Base-by-base conservation (phyloP, 228 moss, liverwort and hornwort species). In the Sphagnum magellanicum region DNA sequence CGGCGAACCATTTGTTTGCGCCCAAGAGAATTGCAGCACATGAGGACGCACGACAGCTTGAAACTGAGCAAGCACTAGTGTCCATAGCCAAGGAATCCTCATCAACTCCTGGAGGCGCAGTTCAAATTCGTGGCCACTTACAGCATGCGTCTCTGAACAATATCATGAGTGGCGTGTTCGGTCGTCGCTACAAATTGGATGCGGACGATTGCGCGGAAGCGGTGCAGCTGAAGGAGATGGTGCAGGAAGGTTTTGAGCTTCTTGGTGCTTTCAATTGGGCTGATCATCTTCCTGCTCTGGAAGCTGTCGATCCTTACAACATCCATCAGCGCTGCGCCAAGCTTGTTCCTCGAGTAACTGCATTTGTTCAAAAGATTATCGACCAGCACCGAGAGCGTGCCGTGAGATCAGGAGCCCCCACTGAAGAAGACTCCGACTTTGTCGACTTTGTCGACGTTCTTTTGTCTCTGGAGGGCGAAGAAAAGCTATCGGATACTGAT, bases 111-210 rank as follows among this genome's bases (percentile, higher is more conserved):
- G 52, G 60, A 52, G 6, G 57, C 1, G 7, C 59, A 0, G 52
- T 70, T 61, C 6, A 10, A 5, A 47, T 88, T 4, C 76, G 89
- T 0, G 81, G 79, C 0, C 82, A 74, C 10, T 63, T 94, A 8
- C 91, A 91, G 67, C 79, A 86, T 47, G 89, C 89, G 15, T 83
- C 88, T 3, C 83, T 91, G 0, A 91, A 94, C 49, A 89, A 88
- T 50, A 77, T 94, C 77, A 91, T 79, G 74, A 78, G 67, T 5
- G 70, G 75, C 0, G 89, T 91, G 0, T 86, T 94, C 32, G 89
- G 89, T 9, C 51, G 76, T 15, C 75, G 78, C 61, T 94, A 77
- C 48, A 70, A 79, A 8, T 94, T 91, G 10, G 76, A 76, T 0
- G 12, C 62, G 14, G 5, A 68, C 0, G 32, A 32, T 2, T 82